Evolutionary conservation across 306 rosid species (phyloP).

Genomic region (Sicyos edulis): DNA sequence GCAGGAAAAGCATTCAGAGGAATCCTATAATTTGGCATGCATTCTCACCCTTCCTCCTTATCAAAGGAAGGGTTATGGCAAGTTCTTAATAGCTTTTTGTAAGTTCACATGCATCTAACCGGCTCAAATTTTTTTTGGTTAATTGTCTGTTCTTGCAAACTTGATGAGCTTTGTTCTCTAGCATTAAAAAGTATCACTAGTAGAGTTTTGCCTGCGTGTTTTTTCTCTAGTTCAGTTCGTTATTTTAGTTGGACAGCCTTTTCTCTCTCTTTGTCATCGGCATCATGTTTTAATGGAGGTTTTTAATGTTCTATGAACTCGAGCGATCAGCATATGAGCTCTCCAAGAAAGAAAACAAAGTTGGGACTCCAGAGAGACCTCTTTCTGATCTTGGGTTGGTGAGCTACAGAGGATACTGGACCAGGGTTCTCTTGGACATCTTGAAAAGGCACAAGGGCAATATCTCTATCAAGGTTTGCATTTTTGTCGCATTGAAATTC

Average conservation of each 20-base stretch:
- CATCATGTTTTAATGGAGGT: conserved; percentile 9
- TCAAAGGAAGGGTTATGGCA: conserved; percentile 99
- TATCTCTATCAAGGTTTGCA: conserved; percentile 80
- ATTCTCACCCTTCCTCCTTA: conserved; percentile 98
- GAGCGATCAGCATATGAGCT: conserved; percentile 84
- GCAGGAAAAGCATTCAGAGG: conserved; percentile 99
- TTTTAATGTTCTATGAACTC: conserved; percentile 25
- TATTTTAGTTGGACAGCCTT: conserved; percentile 6
- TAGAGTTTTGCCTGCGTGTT: neutral
- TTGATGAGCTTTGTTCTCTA: neutral
- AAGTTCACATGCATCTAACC: conserved; percentile 29
- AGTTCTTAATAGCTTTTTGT: conserved; percentile 96
- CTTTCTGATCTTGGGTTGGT: conserved; percentile 94
- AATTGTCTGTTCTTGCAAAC: neutral
- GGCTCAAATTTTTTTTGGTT: neutral
- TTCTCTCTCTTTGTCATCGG: neutral
- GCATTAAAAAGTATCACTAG: neutral
- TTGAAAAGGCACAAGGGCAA: conserved; percentile 95
- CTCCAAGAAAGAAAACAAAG: conserved; percentile 95
- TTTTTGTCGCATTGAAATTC: conserved; percentile 3
- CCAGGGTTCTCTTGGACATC: conserved; percentile 88
- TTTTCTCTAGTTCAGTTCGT: neutral
- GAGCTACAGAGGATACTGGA: conserved; percentile 99
- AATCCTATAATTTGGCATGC: conserved; percentile 94
- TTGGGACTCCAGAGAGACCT: conserved; percentile 98